A percentile compares a stretch with the other conserved stretches of the same genome.
phyloP scores from a whole-genome alignment of 2,329 filamentous ascomycete species.

The Colletotrichum theobromicola region DNA sequence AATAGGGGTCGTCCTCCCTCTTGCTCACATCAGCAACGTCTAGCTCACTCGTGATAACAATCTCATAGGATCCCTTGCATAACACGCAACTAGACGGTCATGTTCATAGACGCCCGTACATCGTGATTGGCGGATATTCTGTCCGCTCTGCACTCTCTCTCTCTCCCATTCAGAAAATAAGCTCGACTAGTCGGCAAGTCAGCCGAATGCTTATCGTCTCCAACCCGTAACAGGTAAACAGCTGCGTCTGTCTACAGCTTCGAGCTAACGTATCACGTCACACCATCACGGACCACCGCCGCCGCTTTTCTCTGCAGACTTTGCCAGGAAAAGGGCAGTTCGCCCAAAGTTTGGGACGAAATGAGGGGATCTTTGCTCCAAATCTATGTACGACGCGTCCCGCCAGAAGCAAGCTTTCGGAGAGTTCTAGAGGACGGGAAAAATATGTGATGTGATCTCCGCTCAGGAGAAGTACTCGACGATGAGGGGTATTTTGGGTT shows the following conservation, averaged over 20 bases:
- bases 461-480: neutral
- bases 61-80: neutral
- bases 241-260: neutral
- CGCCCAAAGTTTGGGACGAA: neutral
- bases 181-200: neutral
- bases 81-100: neutral
- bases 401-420: neutral
- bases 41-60: neutral
- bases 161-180: neutral
- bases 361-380: neutral
- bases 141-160: neutral
- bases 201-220: neutral
- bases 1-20: neutral
- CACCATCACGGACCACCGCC: neutral
- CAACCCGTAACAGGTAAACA: neutral
- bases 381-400: neutral
- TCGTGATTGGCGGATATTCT: neutral
- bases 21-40: neutral
- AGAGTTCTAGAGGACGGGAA: neutral
- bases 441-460: neutral
- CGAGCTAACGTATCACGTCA: neutral
- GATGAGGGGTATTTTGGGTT: neutral
- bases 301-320: neutral
- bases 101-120: accelerated
- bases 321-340: neutral